Conservation (phyloP, 2,329 filamentous ascomycete genomes). For the Cladosporium sp. region DNA sequence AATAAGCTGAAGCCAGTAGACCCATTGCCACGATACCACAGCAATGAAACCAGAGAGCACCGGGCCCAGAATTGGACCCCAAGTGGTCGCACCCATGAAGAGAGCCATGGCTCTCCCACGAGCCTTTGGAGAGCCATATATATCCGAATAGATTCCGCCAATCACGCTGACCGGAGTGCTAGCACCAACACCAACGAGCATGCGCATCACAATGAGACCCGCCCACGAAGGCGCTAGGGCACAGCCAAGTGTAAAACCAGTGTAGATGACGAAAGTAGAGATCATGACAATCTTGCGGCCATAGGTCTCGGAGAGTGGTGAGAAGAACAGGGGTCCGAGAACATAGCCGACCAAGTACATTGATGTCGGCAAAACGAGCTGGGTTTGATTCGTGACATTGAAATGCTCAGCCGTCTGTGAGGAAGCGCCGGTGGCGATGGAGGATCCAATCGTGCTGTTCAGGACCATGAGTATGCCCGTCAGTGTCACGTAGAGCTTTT, state of each 20-base stretch:
- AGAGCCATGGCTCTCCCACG: constrained; percentile 59
- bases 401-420: constrained; percentile 57
- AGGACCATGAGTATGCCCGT: constrained; percentile 57
- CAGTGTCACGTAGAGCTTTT: constrained; percentile 53
- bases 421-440: constrained; percentile 58
- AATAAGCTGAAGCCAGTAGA: constrained; percentile 67
- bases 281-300: constrained; percentile 47
- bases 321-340: constrained; percentile 41
- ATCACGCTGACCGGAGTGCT: constrained; percentile 56
- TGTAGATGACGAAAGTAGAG: constrained; percentile 45
- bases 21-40: constrained; percentile 63
- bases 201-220: constrained; percentile 41
- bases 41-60: constrained; percentile 61
- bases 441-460: constrained; percentile 64
- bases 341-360: constrained; percentile 49
- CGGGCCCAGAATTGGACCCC: constrained; percentile 63
- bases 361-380: constrained; percentile 45
- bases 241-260: constrained; percentile 43
- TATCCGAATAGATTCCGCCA: constrained; percentile 60
- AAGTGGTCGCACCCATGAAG: constrained; percentile 63
- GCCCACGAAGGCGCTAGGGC: constrained; percentile 43
- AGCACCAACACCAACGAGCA: constrained; percentile 41
- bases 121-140: constrained; percentile 54
- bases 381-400: constrained; percentile 44
- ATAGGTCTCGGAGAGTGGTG: constrained; percentile 42